A percentile compares a stretch with the other conserved stretches of the same genome.
phyloP scores from a whole-genome alignment of 1,284 basidiomycete species.

The Tremellales sp. region DNA sequence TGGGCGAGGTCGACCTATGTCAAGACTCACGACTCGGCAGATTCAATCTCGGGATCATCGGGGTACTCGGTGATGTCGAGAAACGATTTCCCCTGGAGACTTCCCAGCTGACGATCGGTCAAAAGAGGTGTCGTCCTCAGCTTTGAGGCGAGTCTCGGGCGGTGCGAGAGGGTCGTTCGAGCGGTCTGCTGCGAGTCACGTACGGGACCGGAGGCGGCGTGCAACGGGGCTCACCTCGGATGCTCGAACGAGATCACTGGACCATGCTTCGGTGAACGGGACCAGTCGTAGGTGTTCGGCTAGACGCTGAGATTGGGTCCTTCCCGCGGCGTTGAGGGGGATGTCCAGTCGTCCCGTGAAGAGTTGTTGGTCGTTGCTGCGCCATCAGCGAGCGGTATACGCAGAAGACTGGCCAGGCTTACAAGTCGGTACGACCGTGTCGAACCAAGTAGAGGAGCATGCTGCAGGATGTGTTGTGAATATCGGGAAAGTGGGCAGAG shows the following conservation, averaged over 20 bases:
- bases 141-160: conserved; percentile 5
- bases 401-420: conserved; percentile 1
- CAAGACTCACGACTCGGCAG: neutral
- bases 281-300: conserved; percentile 12
- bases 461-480: no score
- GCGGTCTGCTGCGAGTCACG: conserved; percentile 7
- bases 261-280: conserved; percentile 16
- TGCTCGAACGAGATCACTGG: conserved; percentile 14
- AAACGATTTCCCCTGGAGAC: conserved; percentile 7
- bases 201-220: neutral
- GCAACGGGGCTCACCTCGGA: conserved; percentile 9
- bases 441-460: conserved; percentile 15
- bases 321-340: conserved; percentile 10
- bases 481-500: no score
- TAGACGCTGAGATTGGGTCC: conserved; percentile 11
- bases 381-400: neutral
- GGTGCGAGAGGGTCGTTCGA: conserved; percentile 5
- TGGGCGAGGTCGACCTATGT: neutral
- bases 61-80: neutral
- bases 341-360: conserved; percentile 13
- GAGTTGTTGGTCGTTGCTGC: conserved; percentile 11
- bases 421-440: conserved; percentile 18
- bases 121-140: conserved; percentile 13
- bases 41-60: neutral
- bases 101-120: conserved; percentile 5